These are phyloP conservation scores for Ustilago nuda DNA, from an alignment of 1,284 basidiomycete species.

Conservation along the genomic window DNA sequence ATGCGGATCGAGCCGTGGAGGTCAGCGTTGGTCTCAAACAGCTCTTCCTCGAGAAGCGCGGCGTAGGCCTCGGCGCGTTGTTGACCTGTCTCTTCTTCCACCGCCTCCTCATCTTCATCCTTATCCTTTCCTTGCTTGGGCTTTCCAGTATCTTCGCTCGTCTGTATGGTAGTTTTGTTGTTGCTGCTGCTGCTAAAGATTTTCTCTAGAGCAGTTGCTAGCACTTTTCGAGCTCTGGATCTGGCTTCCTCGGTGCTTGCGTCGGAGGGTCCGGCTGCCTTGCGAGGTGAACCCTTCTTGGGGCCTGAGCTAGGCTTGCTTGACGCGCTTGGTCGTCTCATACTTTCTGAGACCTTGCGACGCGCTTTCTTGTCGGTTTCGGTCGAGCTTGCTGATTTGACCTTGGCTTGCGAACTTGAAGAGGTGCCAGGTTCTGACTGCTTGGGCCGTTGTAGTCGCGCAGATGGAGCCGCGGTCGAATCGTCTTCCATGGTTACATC, in stretches of 20 bases:
- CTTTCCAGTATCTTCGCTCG: neutral
- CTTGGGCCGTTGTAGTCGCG: slow-evolving; percentile 8
- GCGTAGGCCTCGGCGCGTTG: slow-evolving; percentile 36
- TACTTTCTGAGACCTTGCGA: slow-evolving; percentile 14
- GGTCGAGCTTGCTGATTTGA: neutral
- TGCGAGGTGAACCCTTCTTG: slow-evolving; percentile 26
- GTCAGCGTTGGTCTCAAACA: slow-evolving; percentile 55
- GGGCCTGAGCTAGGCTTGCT: slow-evolving; percentile 14
- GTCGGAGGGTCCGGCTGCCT: slow-evolving; percentile 28
- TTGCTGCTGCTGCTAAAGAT: slow-evolving; percentile 15
- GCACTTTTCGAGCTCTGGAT: slow-evolving; percentile 36
- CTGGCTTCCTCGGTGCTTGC: slow-evolving; percentile 47
- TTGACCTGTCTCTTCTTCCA: slow-evolving; percentile 13
- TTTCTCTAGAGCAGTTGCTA: slow-evolving; percentile 28
- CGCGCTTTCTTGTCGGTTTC: neutral
- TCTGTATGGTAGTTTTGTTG: neutral
- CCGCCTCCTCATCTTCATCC: neutral
- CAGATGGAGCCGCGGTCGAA: neutral
- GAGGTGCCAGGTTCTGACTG: neutral
- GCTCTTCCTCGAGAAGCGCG: slow-evolving; percentile 43
- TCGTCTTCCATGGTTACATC: slow-evolving; percentile 20
- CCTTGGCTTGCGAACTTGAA: neutral
- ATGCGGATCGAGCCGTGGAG: slow-evolving; percentile 21
- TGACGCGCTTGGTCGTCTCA: slow-evolving; percentile 27
- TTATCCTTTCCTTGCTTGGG: neutral